Evolutionary conservation across 305 asterid genomes (phyloP).

Genomic region (Fraxinus platypoda): DNA sequence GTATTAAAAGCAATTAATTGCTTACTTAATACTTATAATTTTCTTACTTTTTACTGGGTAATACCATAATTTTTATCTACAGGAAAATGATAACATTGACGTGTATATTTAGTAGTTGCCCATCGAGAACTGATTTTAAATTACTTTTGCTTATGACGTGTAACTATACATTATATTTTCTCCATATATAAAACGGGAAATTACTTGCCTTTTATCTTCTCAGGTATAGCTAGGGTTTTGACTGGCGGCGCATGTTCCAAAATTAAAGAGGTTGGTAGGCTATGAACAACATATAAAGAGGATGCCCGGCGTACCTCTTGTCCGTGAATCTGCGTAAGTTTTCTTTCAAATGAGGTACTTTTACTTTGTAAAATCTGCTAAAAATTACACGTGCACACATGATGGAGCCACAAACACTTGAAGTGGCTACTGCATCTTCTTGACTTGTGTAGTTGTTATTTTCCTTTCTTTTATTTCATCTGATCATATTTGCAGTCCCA

Average conservation of each 20-base stretch:
- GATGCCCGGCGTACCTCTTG: conserved; percentile 92
- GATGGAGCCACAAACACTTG: neutral
- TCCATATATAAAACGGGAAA: neutral
- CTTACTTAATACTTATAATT: neutral
- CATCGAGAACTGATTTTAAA: neutral
- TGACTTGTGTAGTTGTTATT: neutral
- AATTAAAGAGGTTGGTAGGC: conserved; percentile 21
- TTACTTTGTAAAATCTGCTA: neutral
- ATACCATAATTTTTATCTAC: neutral
- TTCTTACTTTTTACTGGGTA: neutral
- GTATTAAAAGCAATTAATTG: neutral
- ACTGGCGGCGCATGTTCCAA: neutral
- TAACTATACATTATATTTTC: neutral
- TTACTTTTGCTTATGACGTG: neutral
- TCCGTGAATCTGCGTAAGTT: conserved; percentile 77
- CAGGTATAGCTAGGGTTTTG: conserved; percentile 4
- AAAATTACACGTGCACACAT: neutral
- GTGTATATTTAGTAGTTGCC: neutral
- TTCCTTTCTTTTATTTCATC: neutral
- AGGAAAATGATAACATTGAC: neutral
- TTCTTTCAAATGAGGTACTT: conserved; percentile 12
- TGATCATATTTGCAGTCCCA: neutral
- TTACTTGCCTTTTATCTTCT: neutral
- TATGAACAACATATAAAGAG: conserved; percentile 49
- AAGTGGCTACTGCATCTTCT: neutral